Percentiles rank a stretch among this genome's conserved stretches.
Evolutionary conservation across 2,329 filamentous ascomycete species (phyloP).

Genomic region (Hymenoscyphus fructigenus): DNA sequence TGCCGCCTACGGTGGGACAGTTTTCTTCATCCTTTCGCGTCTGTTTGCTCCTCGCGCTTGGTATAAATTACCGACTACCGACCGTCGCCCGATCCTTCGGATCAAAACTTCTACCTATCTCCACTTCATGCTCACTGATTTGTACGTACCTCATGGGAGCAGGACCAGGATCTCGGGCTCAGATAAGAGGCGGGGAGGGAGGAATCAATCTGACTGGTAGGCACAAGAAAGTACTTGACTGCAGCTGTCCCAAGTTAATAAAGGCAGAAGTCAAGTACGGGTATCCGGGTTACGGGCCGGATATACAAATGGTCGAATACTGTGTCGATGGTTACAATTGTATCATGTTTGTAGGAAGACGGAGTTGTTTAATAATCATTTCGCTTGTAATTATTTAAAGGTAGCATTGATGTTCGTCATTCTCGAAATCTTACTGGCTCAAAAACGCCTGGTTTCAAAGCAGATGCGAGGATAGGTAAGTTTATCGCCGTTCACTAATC

Average conservation of each 20-base stretch:
- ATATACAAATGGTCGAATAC: not conserved
- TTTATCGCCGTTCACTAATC: slow-evolving; percentile 2
- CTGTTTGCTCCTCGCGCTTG: not conserved
- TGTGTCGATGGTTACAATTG: not conserved
- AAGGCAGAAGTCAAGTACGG: not conserved
- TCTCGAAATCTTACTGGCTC: not conserved
- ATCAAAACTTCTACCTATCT: not conserved
- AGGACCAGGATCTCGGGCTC: not conserved
- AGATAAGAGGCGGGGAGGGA: not conserved
- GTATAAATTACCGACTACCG: not conserved
- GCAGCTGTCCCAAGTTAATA: not conserved
- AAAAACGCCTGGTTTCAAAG: not conserved
- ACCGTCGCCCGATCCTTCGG: not conserved
- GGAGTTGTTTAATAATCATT: not conserved
- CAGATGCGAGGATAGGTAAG: not conserved
- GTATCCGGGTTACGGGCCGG: no score
- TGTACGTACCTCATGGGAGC: not conserved
- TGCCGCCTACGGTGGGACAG: not conserved
- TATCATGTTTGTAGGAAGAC: not conserved
- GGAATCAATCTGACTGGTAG: not conserved
- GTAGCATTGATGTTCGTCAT: no score
- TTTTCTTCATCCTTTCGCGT: not conserved
- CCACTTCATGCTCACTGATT: not conserved
- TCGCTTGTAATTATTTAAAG: not conserved
- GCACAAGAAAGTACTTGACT: not conserved